Evolutionary conservation across 768 basidiomycete genomes (phyloP).

Genomic region (Tubosaeta sp.): DNA sequence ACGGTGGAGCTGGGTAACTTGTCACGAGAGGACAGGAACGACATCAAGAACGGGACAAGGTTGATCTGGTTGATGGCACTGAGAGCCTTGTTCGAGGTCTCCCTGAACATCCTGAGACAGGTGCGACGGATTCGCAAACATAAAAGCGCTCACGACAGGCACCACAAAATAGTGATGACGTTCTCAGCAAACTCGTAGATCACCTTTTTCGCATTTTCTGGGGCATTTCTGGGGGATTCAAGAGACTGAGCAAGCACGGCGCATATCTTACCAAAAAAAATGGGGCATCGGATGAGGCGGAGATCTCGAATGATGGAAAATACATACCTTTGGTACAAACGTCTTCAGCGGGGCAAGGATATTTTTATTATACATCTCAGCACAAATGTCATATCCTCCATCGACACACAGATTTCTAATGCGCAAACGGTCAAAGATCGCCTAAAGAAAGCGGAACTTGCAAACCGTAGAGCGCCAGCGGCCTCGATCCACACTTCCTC

Average conservation of each 20-base stretch:
- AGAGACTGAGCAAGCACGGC: constrained; percentile 64
- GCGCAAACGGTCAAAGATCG: constrained; percentile 5
- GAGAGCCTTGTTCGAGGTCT: constrained; percentile 87
- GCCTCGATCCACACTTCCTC: constrained; percentile 93
- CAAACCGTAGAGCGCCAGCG: constrained; percentile 79
- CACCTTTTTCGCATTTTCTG: constrained; percentile 68
- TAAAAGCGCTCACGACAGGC: constrained; percentile 74
- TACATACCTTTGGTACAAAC: constrained; percentile 72
- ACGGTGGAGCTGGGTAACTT: constrained; percentile 69
- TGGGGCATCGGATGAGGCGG: neutral
- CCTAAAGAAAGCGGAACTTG: neutral
- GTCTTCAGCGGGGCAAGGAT: constrained; percentile 71
- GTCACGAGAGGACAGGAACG: constrained; percentile 74
- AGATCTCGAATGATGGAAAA: neutral
- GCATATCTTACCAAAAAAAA: constrained; percentile 55
- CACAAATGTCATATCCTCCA: constrained; percentile 92
- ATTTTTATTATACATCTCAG: constrained; percentile 97
- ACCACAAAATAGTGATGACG: constrained; percentile 90
- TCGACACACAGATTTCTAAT: constrained; percentile 89
- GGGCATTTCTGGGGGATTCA: constrained; percentile 52
- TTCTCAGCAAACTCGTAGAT: constrained; percentile 90
- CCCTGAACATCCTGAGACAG: constrained; percentile 43
- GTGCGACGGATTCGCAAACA: neutral
- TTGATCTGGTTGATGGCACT: constrained; percentile 74
- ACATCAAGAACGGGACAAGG: constrained; percentile 81